phyloP scores from a whole-genome alignment of 1,284 basidiomycete species.

The Coniferiporia sulphurascens region DNA sequence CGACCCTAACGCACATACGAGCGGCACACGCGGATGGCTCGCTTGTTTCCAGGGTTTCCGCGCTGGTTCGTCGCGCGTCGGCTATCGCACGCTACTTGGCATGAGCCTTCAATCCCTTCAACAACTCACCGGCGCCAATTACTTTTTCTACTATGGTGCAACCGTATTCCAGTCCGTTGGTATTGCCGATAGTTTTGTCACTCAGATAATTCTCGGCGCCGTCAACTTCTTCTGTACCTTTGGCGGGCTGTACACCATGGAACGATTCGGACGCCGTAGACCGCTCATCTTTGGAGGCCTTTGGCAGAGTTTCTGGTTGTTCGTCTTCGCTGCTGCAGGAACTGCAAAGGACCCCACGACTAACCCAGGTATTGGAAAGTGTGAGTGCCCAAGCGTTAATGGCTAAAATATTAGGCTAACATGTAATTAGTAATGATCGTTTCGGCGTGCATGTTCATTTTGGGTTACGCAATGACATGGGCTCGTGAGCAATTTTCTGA shows the following conservation, averaged over 20 bases:
- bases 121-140: conserved; percentile 65
- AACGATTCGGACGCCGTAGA: conserved; percentile 41
- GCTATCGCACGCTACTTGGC: conserved; percentile 61
- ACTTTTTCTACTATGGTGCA: conserved; percentile 65
- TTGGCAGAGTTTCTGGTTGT: conserved; percentile 74
- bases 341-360: conserved; percentile 53
- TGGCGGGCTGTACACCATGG: conserved; percentile 21
- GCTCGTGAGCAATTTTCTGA: conserved; percentile 35
- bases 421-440: conserved; percentile 61
- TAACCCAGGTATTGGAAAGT: conserved; percentile 47
- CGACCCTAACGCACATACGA: conserved; percentile 21
- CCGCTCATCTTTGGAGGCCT: conserved; percentile 66
- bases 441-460: conserved; percentile 74
- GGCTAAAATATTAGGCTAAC: background rate
- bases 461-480: conserved; percentile 77
- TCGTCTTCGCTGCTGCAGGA: conserved; percentile 74
- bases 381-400: conserved; percentile 29
- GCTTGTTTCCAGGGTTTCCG: conserved; percentile 49
- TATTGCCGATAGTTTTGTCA: conserved; percentile 61
- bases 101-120: conserved; percentile 71
- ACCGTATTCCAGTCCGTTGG: conserved; percentile 68
- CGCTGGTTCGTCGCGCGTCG: conserved; percentile 39
- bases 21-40: conserved; percentile 40
- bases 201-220: conserved; percentile 67
- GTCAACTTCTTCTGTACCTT: conserved; percentile 71